Conservation (phyloP, 1,139 yeast species). For the Sugiyamaella sp. region DNA sequence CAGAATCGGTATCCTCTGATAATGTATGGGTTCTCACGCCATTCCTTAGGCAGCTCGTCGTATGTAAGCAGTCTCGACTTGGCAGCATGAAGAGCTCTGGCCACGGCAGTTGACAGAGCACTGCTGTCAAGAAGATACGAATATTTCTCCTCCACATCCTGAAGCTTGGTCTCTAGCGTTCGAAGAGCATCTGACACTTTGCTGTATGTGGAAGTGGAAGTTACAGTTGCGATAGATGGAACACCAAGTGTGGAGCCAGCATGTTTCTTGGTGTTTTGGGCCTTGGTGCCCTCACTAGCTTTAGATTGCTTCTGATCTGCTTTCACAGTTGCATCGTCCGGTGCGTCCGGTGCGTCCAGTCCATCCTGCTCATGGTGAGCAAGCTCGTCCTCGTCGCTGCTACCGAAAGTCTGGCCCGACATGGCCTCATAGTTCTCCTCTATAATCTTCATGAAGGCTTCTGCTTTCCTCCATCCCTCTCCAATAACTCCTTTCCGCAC, state of each 20-base stretch:
- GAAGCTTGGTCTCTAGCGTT: constrained; percentile 40
- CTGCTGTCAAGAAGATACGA: constrained; percentile 26
- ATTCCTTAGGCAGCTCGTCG: constrained; percentile 86
- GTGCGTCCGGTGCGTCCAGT: no score
- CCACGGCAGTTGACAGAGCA: constrained; percentile 35
- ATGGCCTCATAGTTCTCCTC: constrained; percentile 34
- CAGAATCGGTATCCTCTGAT: constrained; percentile 85
- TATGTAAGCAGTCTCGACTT: constrained; percentile 65
- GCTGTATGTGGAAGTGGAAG: constrained; percentile 10
- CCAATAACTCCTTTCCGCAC: constrained; percentile 41
- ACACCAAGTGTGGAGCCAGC: no score
- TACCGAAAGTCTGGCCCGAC: constrained; percentile 9
- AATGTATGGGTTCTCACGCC: constrained; percentile 92
- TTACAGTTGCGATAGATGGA: not conserved
- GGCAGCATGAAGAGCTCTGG: constrained; percentile 50
- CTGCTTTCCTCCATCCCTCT: constrained; percentile 40
- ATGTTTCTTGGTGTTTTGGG: no score
- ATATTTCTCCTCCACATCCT: constrained; percentile 38
- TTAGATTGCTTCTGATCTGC: no score
- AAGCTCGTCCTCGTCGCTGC: constrained; percentile 9
- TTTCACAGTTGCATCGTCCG: no score
- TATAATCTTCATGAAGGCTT: constrained; percentile 36
- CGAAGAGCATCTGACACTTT: constrained; percentile 35
- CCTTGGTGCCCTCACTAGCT: no score
- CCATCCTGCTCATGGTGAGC: no score